phyloP scores from a whole-genome alignment of 805 yeast genomes.

The Zygosaccharomyces gambellarensis region DNA sequence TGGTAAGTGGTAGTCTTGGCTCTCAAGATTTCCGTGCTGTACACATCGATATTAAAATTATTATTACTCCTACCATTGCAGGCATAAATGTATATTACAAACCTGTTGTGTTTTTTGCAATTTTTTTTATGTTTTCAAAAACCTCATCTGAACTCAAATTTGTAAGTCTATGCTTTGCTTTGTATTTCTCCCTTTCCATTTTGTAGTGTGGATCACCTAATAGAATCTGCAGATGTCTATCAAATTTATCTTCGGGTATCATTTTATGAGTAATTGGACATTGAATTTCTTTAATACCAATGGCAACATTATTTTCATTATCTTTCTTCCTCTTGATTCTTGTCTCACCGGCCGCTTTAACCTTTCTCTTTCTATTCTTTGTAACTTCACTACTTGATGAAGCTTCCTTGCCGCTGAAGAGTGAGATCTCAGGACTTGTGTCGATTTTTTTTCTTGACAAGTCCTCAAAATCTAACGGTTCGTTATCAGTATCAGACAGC shows the following conservation, averaged over 20 bases:
- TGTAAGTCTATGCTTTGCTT: constrained; percentile 48
- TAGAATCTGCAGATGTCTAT: constrained; percentile 62
- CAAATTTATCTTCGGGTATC: constrained; percentile 67
- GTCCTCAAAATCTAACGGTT: constrained; percentile 46
- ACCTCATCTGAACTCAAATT: constrained; percentile 55
- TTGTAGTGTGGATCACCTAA: constrained; percentile 75
- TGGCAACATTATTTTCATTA: constrained; percentile 16
- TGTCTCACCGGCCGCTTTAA: constrained; percentile 68
- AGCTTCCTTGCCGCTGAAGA: constrained; percentile 3
- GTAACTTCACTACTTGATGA: background rate
- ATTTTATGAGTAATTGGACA: constrained; percentile 78
- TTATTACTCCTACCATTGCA: background rate
- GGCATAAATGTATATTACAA: background rate
- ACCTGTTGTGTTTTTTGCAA: constrained; percentile 28
- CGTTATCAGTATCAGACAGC: constrained; percentile 55
- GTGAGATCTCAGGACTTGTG: background rate
- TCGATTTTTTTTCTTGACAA: constrained; percentile 13
- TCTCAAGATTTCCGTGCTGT: too few relatives aligned
- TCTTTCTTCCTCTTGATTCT: constrained; percentile 36
- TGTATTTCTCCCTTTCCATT: constrained; percentile 56
- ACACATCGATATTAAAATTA: too few relatives aligned
- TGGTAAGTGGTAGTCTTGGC: too few relatives aligned
- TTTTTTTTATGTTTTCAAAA: constrained; percentile 53
- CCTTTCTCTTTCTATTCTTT: constrained; percentile 49
- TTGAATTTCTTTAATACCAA: constrained; percentile 37